These are phyloP conservation scores for Amanita thiersii DNA, from an alignment of 768 basidiomycete species.

Conservation along the genomic window DNA sequence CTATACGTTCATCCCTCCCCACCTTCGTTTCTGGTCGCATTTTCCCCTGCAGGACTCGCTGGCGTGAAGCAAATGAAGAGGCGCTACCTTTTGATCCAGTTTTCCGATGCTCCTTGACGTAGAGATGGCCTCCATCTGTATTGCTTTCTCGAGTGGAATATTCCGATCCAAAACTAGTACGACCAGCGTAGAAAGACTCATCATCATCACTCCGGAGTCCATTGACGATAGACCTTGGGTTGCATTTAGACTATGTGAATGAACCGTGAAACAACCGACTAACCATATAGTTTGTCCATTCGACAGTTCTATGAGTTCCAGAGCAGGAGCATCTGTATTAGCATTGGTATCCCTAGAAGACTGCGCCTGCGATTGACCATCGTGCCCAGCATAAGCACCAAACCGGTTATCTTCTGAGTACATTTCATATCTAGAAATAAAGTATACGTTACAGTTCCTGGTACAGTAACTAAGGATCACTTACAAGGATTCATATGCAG, in stretches of 20 bases:
- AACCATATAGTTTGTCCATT: constrained; percentile 86
- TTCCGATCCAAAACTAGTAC: constrained; percentile 69
- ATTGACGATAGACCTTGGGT: constrained; percentile 70
- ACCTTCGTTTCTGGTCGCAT: constrained; percentile 82
- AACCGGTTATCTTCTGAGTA: constrained; percentile 55
- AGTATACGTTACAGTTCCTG: constrained; percentile 11
- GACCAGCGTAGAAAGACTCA: constrained; percentile 58
- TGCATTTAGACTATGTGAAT: constrained; percentile 12
- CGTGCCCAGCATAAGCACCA: constrained; percentile 23
- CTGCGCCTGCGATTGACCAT: constrained; percentile 22
- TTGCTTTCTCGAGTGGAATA: constrained; percentile 46
- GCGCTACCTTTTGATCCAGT: constrained; percentile 60
- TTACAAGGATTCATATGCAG: constrained; percentile 74
- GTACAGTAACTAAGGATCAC: constrained; percentile 22
- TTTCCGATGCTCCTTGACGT: constrained; percentile 69
- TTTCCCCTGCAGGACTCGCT: constrained; percentile 45
- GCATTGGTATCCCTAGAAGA: constrained; percentile 18
- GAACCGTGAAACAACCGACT: constrained; percentile 17
- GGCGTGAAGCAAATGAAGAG: constrained; percentile 54
- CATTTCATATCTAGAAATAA: constrained; percentile 61
- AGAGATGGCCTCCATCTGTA: constrained; percentile 59
- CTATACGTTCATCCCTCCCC: constrained; percentile 14
- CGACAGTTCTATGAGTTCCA: constrained; percentile 78
- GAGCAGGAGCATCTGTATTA: constrained; percentile 44
- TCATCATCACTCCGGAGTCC: constrained; percentile 72